phyloP scores from a whole-genome alignment of 2,329 filamentous ascomycete genomes.

The Cladosporium halotolerans region DNA sequence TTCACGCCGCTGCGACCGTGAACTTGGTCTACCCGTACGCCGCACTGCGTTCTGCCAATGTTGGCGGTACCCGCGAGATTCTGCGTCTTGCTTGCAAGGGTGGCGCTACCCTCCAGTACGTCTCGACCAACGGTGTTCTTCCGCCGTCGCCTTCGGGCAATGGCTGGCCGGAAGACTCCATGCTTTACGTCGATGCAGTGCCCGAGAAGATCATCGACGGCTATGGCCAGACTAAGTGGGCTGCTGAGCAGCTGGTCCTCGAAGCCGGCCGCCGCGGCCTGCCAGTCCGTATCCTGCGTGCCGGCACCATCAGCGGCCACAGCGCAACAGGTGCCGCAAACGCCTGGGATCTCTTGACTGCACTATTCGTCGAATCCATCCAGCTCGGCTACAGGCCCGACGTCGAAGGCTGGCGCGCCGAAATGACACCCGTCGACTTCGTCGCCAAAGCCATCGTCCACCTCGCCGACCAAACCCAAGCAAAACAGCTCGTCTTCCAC shows the following conservation, averaged over 20 bases:
- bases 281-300: constrained; percentile 64
- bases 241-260: constrained; percentile 66
- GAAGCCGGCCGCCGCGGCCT: constrained; percentile 64
- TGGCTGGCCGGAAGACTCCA: constrained; percentile 65
- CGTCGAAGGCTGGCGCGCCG: constrained; percentile 67
- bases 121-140: constrained; percentile 75
- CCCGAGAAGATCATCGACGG: constrained; percentile 64
- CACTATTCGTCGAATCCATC: constrained; percentile 69
- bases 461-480: constrained; percentile 57
- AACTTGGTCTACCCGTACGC: constrained; percentile 79
- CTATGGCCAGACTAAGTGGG: constrained; percentile 78
- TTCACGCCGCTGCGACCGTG: constrained; percentile 72
- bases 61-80: constrained; percentile 71
- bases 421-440: constrained; percentile 82
- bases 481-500: constrained; percentile 63
- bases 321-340: constrained; percentile 69
- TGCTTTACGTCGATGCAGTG: constrained; percentile 62
- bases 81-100: constrained; percentile 61
- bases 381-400: constrained; percentile 64
- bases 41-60: constrained; percentile 65
- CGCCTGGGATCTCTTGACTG: constrained; percentile 70
- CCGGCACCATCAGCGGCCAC: constrained; percentile 73
- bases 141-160: constrained; percentile 56
- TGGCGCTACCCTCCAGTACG: constrained; percentile 68
- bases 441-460: constrained; percentile 68